Conservation (phyloP, 192 early-diverging fungal genomes). For the Ambispora gerdemannii region DNA sequence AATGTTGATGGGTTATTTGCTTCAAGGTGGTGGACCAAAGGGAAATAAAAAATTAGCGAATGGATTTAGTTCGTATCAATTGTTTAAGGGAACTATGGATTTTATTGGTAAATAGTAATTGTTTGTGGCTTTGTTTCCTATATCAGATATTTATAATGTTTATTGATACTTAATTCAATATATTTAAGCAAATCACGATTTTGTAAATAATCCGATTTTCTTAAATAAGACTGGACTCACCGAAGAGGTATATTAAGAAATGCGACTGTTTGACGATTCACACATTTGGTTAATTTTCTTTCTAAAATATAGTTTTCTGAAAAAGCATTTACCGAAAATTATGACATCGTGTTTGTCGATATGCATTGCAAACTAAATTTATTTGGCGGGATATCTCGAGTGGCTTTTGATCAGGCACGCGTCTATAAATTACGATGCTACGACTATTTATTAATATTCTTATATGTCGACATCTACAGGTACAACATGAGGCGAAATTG, state of each 20-base stretch:
- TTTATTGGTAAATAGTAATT: slow-evolving; percentile 53
- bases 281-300: slow-evolving; percentile 29
- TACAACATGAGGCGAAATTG: slow-evolving; percentile 70
- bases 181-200: slow-evolving; percentile 59
- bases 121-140: background rate
- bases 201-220: slow-evolving; percentile 60
- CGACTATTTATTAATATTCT: slow-evolving; percentile 34
- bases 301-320: slow-evolving; percentile 55
- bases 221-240: slow-evolving; percentile 58
- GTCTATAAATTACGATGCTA: background rate
- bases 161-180: background rate
- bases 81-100: slow-evolving; percentile 82
- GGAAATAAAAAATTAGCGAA: slow-evolving; percentile 62
- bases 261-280: background rate
- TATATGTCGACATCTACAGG: slow-evolving; percentile 35
- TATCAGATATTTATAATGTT: background rate
- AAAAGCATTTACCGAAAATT: slow-evolving; percentile 57
- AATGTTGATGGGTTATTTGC: slow-evolving; percentile 85
- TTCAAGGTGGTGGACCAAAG: slow-evolving; percentile 57
- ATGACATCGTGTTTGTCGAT: slow-evolving; percentile 84
- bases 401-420: slow-evolving; percentile 62
- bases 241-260: slow-evolving; percentile 43
- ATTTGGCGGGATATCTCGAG: slow-evolving; percentile 62
- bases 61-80: slow-evolving; percentile 79
- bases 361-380: slow-evolving; percentile 81